Percentiles rank a stretch among this genome's conserved stretches.
These are phyloP conservation scores for Sphenostylis stenocarpa DNA, from an alignment of 306 rosid genomes.

Conservation along the genomic window DNA sequence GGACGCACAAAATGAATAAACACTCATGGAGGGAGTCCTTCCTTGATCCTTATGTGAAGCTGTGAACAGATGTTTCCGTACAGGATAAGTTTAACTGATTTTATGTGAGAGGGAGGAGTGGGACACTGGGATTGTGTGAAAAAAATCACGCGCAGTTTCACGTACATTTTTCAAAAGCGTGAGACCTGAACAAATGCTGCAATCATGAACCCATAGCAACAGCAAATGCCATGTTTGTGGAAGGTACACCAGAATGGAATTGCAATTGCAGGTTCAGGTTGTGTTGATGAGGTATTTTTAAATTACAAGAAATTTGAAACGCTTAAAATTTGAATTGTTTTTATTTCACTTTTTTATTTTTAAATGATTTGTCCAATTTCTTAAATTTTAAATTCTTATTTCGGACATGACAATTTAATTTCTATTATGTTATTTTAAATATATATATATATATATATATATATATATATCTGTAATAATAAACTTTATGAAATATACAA, in stretches of 20 bases:
- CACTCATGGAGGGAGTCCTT: neutral
- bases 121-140: neutral
- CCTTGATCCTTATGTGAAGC: neutral
- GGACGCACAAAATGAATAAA: neutral
- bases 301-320: no score
- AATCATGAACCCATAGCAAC: neutral
- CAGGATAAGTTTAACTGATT: neutral
- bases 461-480: no score
- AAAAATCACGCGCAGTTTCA: neutral
- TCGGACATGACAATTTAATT: no score
- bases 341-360: no score
- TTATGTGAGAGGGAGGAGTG: neutral
- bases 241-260: neutral
- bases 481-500: no score
- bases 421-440: no score
- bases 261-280: neutral
- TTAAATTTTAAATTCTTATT: no score
- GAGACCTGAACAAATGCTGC: neutral
- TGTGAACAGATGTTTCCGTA: neutral
- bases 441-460: no score
- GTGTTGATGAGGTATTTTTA: no score
- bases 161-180: neutral
- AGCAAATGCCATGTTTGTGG: neutral
- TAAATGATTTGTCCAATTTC: no score
- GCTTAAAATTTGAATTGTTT: no score